A percentile compares a stretch with the other conserved stretches of the same genome.
Evolutionary conservation across 805 yeast species (phyloP).

Genomic region (Lachancea thermotolerans): DNA sequence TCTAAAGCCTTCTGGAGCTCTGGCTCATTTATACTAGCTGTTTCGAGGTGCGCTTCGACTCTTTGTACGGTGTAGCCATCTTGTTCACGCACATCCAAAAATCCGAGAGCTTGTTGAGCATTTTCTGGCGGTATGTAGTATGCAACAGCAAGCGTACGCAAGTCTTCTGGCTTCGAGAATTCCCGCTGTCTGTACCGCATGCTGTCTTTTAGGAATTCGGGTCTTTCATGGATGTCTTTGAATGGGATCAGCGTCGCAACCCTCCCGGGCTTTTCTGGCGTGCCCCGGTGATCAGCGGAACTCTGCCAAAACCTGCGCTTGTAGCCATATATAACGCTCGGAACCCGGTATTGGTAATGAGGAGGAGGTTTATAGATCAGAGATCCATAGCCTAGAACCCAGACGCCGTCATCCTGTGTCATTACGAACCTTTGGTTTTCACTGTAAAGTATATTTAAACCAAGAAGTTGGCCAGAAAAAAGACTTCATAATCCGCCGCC

Average conservation of each 20-base stretch:
- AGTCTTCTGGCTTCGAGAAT: slow-evolving; percentile 33
- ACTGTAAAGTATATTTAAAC: too few species aligned
- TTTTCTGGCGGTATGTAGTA: slow-evolving; percentile 66
- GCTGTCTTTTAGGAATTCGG: slow-evolving; percentile 39
- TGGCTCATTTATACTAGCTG: slow-evolving; percentile 20
- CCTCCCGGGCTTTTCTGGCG: slow-evolving; percentile 79
- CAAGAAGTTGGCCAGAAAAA: too few species aligned
- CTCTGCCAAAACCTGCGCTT: slow-evolving; percentile 88
- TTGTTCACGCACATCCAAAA: slow-evolving; percentile 78
- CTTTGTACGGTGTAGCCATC: slow-evolving; percentile 75
- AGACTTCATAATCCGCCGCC: too few species aligned
- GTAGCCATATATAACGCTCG: slow-evolving; percentile 72
- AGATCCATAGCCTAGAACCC: slow-evolving; percentile 91
- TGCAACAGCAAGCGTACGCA: slow-evolving; percentile 73
- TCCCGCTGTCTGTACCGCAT: slow-evolving; percentile 13
- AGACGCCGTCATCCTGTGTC: slow-evolving; percentile 33
- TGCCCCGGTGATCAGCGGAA: slow-evolving; percentile 84
- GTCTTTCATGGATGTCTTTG: slow-evolving; percentile 41
- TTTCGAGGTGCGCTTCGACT: slow-evolving; percentile 53
- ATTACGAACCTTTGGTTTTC: neutral
- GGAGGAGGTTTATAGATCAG: slow-evolving; percentile 89
- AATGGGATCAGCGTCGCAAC: slow-evolving; percentile 75
- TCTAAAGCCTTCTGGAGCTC: slow-evolving; percentile 20
- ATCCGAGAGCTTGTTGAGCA: slow-evolving; percentile 54
- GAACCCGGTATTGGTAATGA: slow-evolving; percentile 48